These are phyloP conservation scores for Ceratocystis ficicola DNA, from an alignment of 2,329 filamentous ascomycete genomes.

Conservation along the genomic window DNA sequence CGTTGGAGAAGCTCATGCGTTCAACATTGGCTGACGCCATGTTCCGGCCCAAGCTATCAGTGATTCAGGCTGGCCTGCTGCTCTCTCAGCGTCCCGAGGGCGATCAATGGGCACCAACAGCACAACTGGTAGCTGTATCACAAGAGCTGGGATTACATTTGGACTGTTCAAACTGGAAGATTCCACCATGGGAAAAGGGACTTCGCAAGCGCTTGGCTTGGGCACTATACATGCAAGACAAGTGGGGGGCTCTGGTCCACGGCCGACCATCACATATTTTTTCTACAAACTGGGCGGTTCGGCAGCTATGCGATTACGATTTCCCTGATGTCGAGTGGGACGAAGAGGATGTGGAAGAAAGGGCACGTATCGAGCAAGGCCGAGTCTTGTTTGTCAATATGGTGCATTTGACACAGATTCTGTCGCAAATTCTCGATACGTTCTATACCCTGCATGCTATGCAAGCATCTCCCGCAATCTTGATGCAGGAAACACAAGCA, in stretches of 20 bases:
- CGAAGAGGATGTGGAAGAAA: constrained; percentile 48
- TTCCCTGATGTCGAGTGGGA: constrained; percentile 62
- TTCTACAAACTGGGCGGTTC: constrained; percentile 63
- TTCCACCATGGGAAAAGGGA: constrained; percentile 76
- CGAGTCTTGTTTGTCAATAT: constrained; percentile 62
- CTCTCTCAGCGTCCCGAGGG: constrained; percentile 64
- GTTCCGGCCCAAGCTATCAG: constrained; percentile 69
- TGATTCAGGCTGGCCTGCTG: constrained; percentile 63
- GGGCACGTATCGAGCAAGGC: constrained; percentile 53
- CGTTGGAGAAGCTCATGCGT: constrained; percentile 61
- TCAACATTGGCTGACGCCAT: constrained; percentile 64
- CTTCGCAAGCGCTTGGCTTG: constrained; percentile 76
- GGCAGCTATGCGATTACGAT: constrained; percentile 50
- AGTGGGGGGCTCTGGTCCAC: constrained; percentile 74
- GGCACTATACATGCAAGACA: constrained; percentile 91
- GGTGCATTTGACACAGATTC: constrained; percentile 61
- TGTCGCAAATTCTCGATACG: constrained; percentile 68
- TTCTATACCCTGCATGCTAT: constrained; percentile 74
- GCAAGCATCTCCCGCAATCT: constrained; percentile 53
- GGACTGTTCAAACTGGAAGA: constrained; percentile 77
- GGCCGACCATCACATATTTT: constrained; percentile 70
- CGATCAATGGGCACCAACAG: constrained; percentile 73
- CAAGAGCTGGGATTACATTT: constrained; percentile 84
- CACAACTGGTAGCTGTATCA: constrained; percentile 72
- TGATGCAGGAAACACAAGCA: constrained; percentile 56